Evolutionary conservation across 306 rosid genomes (phyloP).

Genomic region (Cicer yamashitae): DNA sequence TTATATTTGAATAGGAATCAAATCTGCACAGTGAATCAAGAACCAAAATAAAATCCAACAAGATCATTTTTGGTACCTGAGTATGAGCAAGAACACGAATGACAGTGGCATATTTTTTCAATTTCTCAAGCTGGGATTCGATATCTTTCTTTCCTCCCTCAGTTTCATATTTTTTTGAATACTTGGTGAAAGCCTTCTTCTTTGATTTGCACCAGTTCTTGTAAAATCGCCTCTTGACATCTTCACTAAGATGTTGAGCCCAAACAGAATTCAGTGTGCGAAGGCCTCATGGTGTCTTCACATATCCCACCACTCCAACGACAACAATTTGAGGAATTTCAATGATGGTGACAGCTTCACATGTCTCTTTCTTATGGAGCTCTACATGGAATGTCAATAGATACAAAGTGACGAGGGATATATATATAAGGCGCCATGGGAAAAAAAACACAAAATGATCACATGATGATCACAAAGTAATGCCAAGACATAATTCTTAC

Average conservation of each 20-base stretch:
- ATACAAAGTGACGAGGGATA: background rate
- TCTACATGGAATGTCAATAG: conserved; percentile 46
- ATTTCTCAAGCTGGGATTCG: conserved; percentile 62
- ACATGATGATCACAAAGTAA: background rate
- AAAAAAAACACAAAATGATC: background rate
- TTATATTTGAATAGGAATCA: background rate
- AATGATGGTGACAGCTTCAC: conserved; percentile 80
- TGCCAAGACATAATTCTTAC: conserved; percentile 48
- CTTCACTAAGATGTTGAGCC: conserved; percentile 88
- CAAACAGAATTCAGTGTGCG: conserved; percentile 70
- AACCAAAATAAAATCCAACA: background rate
- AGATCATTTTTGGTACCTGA: conserved; percentile 55
- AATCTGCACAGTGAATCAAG: background rate
- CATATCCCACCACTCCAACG: conserved; percentile 79
- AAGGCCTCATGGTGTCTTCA: conserved; percentile 70
- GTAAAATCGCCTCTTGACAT: conserved; percentile 71
- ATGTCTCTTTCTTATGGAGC: conserved; percentile 84
- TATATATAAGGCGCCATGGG: background rate
- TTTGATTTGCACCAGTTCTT: conserved; percentile 48
- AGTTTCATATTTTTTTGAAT: conserved; percentile 60
- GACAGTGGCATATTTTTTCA: conserved; percentile 68
- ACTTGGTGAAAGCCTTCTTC: conserved; percentile 73
- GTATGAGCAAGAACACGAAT: conserved; percentile 83
- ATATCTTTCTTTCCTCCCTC: conserved; percentile 72
- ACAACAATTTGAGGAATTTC: conserved; percentile 79